Conservation (phyloP, 768 basidiomycete genomes). For the Tephrocybe rancida region DNA sequence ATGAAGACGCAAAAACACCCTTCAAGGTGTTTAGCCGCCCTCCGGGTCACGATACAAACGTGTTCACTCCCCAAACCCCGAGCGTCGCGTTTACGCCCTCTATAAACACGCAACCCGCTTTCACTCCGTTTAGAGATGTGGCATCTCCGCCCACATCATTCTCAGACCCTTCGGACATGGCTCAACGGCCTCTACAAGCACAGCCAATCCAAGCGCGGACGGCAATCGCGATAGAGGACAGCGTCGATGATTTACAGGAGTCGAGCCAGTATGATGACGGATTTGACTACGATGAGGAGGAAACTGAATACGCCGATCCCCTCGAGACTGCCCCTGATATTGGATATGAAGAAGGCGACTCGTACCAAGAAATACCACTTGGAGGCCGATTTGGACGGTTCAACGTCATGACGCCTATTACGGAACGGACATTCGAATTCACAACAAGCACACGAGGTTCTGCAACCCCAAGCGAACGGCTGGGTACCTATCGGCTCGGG, state of each 20-base stretch:
- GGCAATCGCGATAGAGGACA: constrained; percentile 27
- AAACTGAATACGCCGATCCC: constrained; percentile 34
- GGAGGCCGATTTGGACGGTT: constrained; percentile 82
- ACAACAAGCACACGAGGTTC: constrained; percentile 59
- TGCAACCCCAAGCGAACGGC: constrained; percentile 41
- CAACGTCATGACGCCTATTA: constrained; percentile 97
- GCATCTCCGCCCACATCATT: constrained; percentile 40
- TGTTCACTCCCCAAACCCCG: constrained; percentile 49
- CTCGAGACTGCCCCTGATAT: constrained; percentile 24
- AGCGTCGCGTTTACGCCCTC: constrained; percentile 41
- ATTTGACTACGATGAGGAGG: constrained; percentile 29
- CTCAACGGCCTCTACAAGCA: not conserved
- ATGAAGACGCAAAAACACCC: constrained; percentile 48
- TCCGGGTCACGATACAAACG: constrained; percentile 50
- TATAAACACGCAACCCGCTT: constrained; percentile 32
- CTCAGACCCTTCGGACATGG: constrained; percentile 22
- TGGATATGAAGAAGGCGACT: constrained; percentile 41
- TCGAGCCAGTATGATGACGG: constrained; percentile 31
- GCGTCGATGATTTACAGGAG: constrained; percentile 34
- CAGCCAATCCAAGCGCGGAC: constrained; percentile 19
- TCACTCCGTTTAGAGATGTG: constrained; percentile 44
- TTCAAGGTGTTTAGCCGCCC: constrained; percentile 78
- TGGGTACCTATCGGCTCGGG: constrained; percentile 20
- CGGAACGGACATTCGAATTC: constrained; percentile 90
- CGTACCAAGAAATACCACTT: constrained; percentile 53